These are phyloP conservation scores for Tolypocladium pustulatum DNA, from an alignment of 2,329 filamentous ascomycete species.

Conservation along the genomic window DNA sequence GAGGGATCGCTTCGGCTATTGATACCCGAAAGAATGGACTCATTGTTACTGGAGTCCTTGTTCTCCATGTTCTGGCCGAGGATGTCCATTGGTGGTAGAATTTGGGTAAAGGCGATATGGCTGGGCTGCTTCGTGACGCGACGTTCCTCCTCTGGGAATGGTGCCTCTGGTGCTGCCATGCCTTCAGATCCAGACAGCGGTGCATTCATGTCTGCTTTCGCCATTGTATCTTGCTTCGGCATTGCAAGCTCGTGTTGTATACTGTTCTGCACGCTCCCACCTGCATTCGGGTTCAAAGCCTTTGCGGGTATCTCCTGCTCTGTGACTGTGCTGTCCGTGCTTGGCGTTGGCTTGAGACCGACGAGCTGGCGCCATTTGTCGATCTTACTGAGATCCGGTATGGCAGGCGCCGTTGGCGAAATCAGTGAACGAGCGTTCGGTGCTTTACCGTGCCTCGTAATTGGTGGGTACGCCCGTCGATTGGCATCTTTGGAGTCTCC, in stretches of 20 bases:
- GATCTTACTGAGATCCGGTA: constrained; percentile 21
- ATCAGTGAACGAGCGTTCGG: constrained; percentile 15
- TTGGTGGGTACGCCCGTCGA: constrained; percentile 24
- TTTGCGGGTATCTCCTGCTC: constrained; percentile 3
- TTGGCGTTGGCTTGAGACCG: constrained; percentile 10
- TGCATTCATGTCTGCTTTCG: no score
- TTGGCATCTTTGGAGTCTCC: constrained; percentile 13
- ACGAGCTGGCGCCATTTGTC: constrained; percentile 19
- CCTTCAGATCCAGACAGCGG: not conserved
- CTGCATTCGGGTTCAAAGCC: not conserved
- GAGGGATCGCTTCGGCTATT: not conserved
- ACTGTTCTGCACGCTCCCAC: not conserved
- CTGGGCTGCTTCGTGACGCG: not conserved
- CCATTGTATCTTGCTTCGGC: not conserved
- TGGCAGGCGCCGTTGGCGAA: constrained; percentile 15
- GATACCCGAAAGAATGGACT: constrained; percentile 3
- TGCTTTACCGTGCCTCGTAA: constrained; percentile 20
- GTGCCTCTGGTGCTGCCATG: not conserved
- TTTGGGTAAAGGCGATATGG: constrained; percentile 1
- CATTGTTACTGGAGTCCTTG: constrained; percentile 5
- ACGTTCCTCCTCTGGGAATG: not conserved
- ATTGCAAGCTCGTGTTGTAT: not conserved
- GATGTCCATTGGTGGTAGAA: not conserved
- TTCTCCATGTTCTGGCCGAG: not conserved
- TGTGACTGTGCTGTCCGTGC: not conserved